Base-by-base conservation (phyloP, 108 stramenopile species). In the Cyclostephanos invisitatus region DNA sequence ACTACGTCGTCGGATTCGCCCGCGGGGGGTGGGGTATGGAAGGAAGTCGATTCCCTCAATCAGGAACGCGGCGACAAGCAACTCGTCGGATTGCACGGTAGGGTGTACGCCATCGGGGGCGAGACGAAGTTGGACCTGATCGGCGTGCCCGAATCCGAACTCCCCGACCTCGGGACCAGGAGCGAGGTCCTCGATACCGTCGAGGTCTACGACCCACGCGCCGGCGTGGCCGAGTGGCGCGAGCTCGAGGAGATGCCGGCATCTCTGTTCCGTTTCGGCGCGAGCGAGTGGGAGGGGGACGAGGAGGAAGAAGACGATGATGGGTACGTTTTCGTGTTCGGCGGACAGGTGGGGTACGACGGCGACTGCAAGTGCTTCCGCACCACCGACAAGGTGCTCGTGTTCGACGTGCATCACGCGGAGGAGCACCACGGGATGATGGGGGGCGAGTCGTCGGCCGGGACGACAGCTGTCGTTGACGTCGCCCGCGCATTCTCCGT, bases 51-150 rank as follows among this genome's bases (percentile, higher is more conserved):
- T 25, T 44, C 51, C 10, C 57, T 91, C 8, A 63, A 82, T 18
- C 25, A 79, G 17, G 83, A 74, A 17, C 81, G 87, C 18, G 85
- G 82, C 2, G 91, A 91, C 36, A 82, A 83, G 63, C 87, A 74
- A 14, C 68, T 89, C 32, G 85, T 85, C 6, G 79, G 56, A 21
- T 42, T 86, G n/a, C 25, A 80, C 42, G 87, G 75, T 28, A 74
- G 77, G 27, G 20, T 91, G 10, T 88, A 75, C 75, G 85, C 91
- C 37, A 66, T 91, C 25, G 91, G 91, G 18, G 91, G 91, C 2
- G 91, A 91, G 62, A 74, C 68, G 27, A 58, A 77, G 50, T 57
- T 85, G 14, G 76, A 86, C 44, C 63, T 55, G 11, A 18, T 60
- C 5, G 84, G 84, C 44, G 64, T 67, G 29, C 21, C 77, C 17